Evolutionary conservation across 2,329 filamentous ascomycete species (phyloP).

Genomic region (Boeremia lycopersici): DNA sequence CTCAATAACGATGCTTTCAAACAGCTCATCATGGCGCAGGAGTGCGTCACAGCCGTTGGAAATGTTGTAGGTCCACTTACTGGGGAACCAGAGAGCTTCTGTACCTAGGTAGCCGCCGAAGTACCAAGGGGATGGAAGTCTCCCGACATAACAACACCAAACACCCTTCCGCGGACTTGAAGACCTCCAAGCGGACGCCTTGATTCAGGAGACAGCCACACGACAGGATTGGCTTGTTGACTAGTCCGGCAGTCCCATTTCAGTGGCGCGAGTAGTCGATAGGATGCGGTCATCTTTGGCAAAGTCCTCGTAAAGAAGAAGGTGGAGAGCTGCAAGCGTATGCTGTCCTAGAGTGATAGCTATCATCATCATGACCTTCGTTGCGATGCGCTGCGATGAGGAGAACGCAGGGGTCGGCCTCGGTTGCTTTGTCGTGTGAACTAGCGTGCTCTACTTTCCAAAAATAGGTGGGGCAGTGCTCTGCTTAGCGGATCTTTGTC

Average conservation of each 20-base stretch:
- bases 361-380: background rate
- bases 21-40: background rate
- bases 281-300: background rate
- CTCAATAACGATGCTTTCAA: background rate
- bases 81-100: background rate
- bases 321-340: background rate
- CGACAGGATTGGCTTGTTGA: background rate
- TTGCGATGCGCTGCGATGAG: conserved; percentile 3
- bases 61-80: background rate
- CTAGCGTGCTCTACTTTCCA: conserved; percentile 26
- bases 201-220: conserved; percentile 8
- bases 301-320: background rate
- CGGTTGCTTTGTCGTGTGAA: conserved; percentile 18
- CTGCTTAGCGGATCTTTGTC: conserved; percentile 24
- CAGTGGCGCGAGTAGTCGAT: background rate
- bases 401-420: conserved; percentile 21
- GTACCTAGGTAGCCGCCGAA: background rate
- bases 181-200: background rate
- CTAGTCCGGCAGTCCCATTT: background rate
- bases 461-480: conserved; percentile 42
- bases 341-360: no score
- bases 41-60: background rate
- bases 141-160: background rate
- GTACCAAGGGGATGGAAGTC: background rate
- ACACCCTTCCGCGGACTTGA: background rate